Evolutionary conservation across 768 basidiomycete species (phyloP).

Genomic region (Termitomyces sp.): DNA sequence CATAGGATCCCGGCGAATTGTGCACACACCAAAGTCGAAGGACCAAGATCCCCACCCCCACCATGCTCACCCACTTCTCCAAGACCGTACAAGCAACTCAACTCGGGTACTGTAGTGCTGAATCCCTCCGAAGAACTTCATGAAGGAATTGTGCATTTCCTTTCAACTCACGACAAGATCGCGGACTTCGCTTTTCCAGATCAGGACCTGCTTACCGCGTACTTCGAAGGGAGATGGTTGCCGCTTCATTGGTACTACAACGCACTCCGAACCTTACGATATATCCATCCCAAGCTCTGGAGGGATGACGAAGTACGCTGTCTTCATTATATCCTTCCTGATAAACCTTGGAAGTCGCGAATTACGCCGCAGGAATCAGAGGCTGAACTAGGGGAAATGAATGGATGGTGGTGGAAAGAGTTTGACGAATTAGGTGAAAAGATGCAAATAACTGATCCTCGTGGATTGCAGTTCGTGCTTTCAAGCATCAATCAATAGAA

Average conservation of each 20-base stretch:
- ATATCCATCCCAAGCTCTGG: slow-evolving; percentile 74
- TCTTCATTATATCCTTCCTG: slow-evolving; percentile 79
- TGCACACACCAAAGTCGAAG: slow-evolving; percentile 58
- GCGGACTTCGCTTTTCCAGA: slow-evolving; percentile 67
- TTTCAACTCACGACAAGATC: slow-evolving; percentile 39
- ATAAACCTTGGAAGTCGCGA: slow-evolving; percentile 80
- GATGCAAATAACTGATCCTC: slow-evolving; percentile 36
- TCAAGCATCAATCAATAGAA: slow-evolving; percentile 37
- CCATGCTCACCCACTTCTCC: slow-evolving; percentile 38
- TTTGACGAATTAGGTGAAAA: slow-evolving; percentile 42
- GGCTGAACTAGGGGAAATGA: slow-evolving; percentile 42
- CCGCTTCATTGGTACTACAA: slow-evolving; percentile 88
- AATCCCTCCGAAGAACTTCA: slow-evolving; percentile 61
- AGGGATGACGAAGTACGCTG: slow-evolving; percentile 79
- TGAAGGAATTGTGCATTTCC: slow-evolving; percentile 46
- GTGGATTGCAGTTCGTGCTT: slow-evolving; percentile 45
- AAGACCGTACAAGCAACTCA: slow-evolving; percentile 77
- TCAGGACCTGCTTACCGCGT: slow-evolving; percentile 83
- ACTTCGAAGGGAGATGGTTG: slow-evolving; percentile 74
- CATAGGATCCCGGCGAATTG: slow-evolving; percentile 90
- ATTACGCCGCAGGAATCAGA: slow-evolving; percentile 29
- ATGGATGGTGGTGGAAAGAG: slow-evolving; percentile 80
- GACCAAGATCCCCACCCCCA: slow-evolving; percentile 36
- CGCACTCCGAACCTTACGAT: slow-evolving; percentile 81
- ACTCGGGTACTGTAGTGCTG: slow-evolving; percentile 86